Evolutionary conservation across 495 filamentous ascomycete genomes (phyloP).

Genomic region (Clavariopsis aquatica): DNA sequence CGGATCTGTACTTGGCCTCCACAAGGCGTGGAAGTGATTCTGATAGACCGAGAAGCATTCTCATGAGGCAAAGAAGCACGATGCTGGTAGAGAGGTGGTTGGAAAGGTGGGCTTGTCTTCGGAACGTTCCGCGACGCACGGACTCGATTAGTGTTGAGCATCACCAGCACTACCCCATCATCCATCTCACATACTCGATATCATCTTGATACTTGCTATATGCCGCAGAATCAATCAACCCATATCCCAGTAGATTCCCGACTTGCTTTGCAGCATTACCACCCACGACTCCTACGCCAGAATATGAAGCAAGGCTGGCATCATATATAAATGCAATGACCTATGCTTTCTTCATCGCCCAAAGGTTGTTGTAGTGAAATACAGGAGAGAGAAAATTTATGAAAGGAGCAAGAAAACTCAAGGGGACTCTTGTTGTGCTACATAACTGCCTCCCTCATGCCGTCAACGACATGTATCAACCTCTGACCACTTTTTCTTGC

Average conservation of each 20-base stretch:
- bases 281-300: not conserved
- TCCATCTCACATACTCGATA: not conserved
- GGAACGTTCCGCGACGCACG: too few species aligned
- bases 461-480: slow-evolving; percentile 1
- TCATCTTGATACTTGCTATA: not conserved
- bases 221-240: not conserved
- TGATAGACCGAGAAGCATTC: slow-evolving; percentile 36
- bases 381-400: not conserved
- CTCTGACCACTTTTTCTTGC: slow-evolving; percentile 73
- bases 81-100: not conserved
- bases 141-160: too few species aligned
- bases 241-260: not conserved
- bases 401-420: not conserved
- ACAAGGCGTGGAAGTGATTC: slow-evolving; percentile 34
- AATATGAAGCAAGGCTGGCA: not conserved
- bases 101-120: too few species aligned
- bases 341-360: too few species aligned
- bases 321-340: too few species aligned
- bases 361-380: not conserved
- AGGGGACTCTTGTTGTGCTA: not conserved
- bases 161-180: not conserved
- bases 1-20: slow-evolving; percentile 33
- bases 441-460: not conserved
- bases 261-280: not conserved
- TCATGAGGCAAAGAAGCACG: not conserved